Conservation (phyloP, 495 filamentous ascomycete species). For the Penicillium egyptiacum region DNA sequence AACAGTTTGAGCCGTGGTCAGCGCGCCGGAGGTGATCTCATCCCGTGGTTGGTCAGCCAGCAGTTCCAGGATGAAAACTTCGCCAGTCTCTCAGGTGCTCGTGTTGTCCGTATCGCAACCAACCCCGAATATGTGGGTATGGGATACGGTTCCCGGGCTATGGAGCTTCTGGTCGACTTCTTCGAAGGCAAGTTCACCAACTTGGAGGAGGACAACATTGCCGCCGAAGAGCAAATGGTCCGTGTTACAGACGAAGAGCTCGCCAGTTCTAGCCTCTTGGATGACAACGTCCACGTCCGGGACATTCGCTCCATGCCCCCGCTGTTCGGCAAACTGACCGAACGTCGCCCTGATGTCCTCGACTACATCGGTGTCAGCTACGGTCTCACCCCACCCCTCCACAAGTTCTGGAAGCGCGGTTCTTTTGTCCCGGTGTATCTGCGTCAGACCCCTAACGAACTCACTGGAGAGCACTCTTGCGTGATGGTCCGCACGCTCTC, state of each 20-base stretch:
- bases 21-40: slow-evolving; percentile 89
- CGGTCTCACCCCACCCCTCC: slow-evolving; percentile 81
- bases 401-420: slow-evolving; percentile 94
- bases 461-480: slow-evolving; percentile 96
- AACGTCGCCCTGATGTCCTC: slow-evolving; percentile 74
- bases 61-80: slow-evolving; percentile 99
- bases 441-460: slow-evolving; percentile 90
- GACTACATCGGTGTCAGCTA: slow-evolving; percentile 97
- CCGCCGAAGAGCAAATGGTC: slow-evolving; percentile 59
- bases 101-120: slow-evolving; percentile 92
- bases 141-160: slow-evolving; percentile 90
- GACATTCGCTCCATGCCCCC: slow-evolving; percentile 92
- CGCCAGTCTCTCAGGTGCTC: slow-evolving; percentile 86
- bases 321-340: slow-evolving; percentile 83
- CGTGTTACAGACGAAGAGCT: slow-evolving; percentile 85
- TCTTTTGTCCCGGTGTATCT: slow-evolving; percentile 91
- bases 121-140: slow-evolving; percentile 92
- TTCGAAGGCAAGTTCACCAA: slow-evolving; percentile 92
- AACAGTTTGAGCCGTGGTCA: slow-evolving; percentile 86
- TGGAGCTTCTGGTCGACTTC: slow-evolving; percentile 84
- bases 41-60: slow-evolving; percentile 96
- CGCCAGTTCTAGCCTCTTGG: slow-evolving; percentile 70
- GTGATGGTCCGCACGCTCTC: slow-evolving; percentile 83
- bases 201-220: slow-evolving; percentile 62
- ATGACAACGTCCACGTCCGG: slow-evolving; percentile 85